Conservation (phyloP, 805 yeast species). For the Saccharomycopsis schoenii region DNA sequence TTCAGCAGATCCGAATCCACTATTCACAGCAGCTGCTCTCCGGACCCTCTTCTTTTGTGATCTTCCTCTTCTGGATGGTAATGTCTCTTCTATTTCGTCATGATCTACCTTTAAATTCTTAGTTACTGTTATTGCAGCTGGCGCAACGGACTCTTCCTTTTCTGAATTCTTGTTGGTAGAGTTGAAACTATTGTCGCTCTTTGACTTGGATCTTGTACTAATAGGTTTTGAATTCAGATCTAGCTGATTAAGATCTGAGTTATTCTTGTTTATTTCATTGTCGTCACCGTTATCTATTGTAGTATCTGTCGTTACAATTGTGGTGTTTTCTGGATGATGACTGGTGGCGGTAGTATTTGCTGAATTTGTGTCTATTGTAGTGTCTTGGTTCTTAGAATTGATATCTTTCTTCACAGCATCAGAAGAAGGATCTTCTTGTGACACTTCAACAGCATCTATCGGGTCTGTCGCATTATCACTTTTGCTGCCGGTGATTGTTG, state of each 20-base stretch:
- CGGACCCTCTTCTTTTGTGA: constrained; percentile 15
- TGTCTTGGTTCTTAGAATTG: neutral
- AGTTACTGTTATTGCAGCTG: neutral
- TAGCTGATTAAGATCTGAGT: neutral
- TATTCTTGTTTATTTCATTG: neutral
- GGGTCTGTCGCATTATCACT: neutral
- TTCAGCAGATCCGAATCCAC: neutral
- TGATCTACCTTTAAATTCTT: neutral
- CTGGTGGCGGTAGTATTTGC: neutral
- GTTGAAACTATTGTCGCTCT: neutral
- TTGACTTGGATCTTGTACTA: neutral
- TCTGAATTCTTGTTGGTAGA: neutral
- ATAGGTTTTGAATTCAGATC: neutral
- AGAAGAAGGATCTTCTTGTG: neutral
- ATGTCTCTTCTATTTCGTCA: neutral
- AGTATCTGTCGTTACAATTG: neutral
- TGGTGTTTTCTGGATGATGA: neutral
- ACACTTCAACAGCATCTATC: neutral
- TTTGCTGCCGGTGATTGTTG: neutral
- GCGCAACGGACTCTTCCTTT: neutral
- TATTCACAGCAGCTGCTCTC: neutral
- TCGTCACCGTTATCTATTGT: neutral
- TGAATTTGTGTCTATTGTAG: constrained; percentile 19
- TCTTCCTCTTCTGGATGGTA: constrained; percentile 3
- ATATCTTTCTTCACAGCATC: neutral